These are phyloP conservation scores for Bjerkandera adusta DNA, from an alignment of 1,284 basidiomycete species.

Conservation along the genomic window DNA sequence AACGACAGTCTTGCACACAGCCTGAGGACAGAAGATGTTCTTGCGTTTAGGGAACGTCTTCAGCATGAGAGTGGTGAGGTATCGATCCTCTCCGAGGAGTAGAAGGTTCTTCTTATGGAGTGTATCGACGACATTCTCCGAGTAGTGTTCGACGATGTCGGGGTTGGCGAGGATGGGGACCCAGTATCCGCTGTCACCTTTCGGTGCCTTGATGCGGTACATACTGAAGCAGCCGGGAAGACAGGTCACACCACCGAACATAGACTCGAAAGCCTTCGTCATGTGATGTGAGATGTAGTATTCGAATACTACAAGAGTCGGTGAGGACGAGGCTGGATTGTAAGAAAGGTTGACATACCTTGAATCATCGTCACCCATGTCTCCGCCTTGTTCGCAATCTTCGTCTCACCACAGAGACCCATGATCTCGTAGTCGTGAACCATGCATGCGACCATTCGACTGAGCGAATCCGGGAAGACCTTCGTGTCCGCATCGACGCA, in stretches of 20 bases:
- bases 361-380: conserved; percentile 99
- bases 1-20: conserved; percentile 97
- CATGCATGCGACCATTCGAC: conserved; percentile 93
- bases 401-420: conserved; percentile 98
- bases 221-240: conserved; percentile 99
- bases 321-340: conserved; percentile 3
- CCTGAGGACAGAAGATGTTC: conserved; percentile 98
- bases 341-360: conserved; percentile 51
- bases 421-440: conserved; percentile 96
- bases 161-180: conserved; percentile 97
- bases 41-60: conserved; percentile 99
- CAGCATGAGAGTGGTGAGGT: conserved; percentile 92
- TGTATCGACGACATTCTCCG: conserved; percentile 96
- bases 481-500: conserved; percentile 99
- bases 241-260: conserved; percentile 99
- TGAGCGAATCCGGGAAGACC: conserved; percentile 93
- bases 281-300: conserved; percentile 99
- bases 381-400: conserved; percentile 98
- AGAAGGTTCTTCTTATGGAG: conserved; percentile 99
- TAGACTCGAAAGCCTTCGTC: conserved; percentile 98
- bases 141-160: conserved; percentile 97
- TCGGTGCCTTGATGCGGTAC: conserved; percentile 98
- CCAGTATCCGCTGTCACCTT: conserved; percentile 93
- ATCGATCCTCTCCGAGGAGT: conserved; percentile 98
- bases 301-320: conserved; percentile 76